These are phyloP conservation scores for Coemansia sp. DNA, from an alignment of 192 early-diverging fungal species.

Conservation along the genomic window DNA sequence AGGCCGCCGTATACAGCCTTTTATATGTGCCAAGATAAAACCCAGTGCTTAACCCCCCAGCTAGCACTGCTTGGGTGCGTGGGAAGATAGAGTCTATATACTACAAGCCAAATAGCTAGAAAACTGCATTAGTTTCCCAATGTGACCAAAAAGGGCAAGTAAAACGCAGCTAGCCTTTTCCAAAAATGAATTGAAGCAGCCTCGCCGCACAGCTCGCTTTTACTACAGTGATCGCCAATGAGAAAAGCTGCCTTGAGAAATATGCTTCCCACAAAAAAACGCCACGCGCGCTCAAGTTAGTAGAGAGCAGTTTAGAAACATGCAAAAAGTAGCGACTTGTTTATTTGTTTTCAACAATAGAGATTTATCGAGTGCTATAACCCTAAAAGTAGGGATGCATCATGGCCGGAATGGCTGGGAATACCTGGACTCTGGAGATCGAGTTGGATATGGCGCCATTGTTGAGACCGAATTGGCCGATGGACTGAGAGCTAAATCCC, in stretches of 20 bases:
- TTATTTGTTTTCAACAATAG: background rate
- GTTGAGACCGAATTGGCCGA: constrained; percentile 34
- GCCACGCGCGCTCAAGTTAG: background rate
- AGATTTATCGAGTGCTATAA: background rate
- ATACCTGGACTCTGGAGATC: constrained; percentile 33
- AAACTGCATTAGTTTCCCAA: background rate
- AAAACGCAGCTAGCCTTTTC: background rate
- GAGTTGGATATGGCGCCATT: constrained; percentile 42
- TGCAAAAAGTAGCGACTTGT: background rate
- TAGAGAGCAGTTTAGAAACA: background rate
- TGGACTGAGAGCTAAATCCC: constrained; percentile 42
- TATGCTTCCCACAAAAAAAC: background rate
- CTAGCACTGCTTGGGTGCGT: background rate
- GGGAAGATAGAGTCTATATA: background rate
- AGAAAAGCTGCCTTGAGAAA: background rate
- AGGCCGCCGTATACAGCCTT: background rate
- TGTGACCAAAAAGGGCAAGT: background rate
- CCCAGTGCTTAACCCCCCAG: background rate
- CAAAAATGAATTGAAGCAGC: background rate
- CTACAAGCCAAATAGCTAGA: background rate
- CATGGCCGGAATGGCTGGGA: constrained; percentile 10
- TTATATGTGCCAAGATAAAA: background rate
- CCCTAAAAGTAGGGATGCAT: constrained; percentile 1
- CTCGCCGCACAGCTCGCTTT: background rate
- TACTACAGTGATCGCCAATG: background rate